Evolutionary conservation across 768 basidiomycete genomes (phyloP).

Genomic region (Porphyrellus cyaneotinctus): DNA sequence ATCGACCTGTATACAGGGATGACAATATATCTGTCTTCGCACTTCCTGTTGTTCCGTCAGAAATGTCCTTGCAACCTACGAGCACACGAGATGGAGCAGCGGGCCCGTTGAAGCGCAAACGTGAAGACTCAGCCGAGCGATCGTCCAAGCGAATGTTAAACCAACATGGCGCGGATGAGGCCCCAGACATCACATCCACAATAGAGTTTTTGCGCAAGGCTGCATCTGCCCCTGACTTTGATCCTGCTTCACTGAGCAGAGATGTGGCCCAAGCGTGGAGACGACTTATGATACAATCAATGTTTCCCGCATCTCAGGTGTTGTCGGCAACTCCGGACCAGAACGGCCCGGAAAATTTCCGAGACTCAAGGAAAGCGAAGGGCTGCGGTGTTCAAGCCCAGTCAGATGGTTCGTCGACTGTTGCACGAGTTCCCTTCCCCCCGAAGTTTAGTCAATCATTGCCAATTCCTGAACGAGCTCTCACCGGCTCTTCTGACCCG

Average conservation of each 20-base stretch:
- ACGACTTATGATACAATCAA: slow-evolving; percentile 45
- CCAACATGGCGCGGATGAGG: neutral
- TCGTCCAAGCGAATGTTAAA: slow-evolving; percentile 35
- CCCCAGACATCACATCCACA: neutral
- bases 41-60: slow-evolving; percentile 42
- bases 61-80: neutral
- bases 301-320: slow-evolving; percentile 51
- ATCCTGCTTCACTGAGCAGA: slow-evolving; percentile 35
- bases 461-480: slow-evolving; percentile 21
- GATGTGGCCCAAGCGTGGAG: slow-evolving; percentile 55
- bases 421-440: slow-evolving; percentile 13
- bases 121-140: slow-evolving; percentile 35
- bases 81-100: neutral
- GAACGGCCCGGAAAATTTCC: slow-evolving; percentile 1
- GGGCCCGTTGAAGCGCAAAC: slow-evolving; percentile 39
- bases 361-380: slow-evolving; percentile 14
- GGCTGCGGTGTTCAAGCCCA: neutral
- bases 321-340: slow-evolving; percentile 10
- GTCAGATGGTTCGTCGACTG: neutral
- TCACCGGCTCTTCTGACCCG: slow-evolving; percentile 15
- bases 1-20: slow-evolving; percentile 53
- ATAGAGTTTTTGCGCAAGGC: slow-evolving; percentile 19
- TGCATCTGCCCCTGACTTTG: slow-evolving; percentile 24
- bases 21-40: slow-evolving; percentile 62
- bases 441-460: slow-evolving; percentile 15